A percentile compares a stretch with the other conserved stretches of the same genome.
phyloP scores from a whole-genome alignment of 345 rosid species.

The Erysimum cheiranthoides region DNA sequence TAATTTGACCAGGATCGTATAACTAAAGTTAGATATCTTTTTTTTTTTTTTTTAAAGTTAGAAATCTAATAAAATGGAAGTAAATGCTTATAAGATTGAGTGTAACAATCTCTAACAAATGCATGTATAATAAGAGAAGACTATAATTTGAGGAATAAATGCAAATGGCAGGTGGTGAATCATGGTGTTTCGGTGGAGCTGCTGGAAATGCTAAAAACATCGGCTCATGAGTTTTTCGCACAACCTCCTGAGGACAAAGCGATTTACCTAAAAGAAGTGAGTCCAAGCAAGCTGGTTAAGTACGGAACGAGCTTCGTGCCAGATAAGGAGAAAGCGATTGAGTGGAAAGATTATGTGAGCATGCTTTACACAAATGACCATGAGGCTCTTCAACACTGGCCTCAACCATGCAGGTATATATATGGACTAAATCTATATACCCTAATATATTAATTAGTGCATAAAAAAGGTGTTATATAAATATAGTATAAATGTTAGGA shows the following conservation, averaged over 20 bases:
- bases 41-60: too few species aligned
- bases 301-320: slow-evolving; percentile 66
- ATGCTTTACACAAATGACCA: slow-evolving; percentile 57
- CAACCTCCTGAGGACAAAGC: slow-evolving; percentile 54
- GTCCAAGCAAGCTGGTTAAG: slow-evolving; percentile 59
- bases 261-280: slow-evolving; percentile 49
- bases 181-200: slow-evolving; percentile 59
- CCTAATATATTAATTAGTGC: too few species aligned
- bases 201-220: slow-evolving; percentile 50
- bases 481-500: not conserved
- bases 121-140: not conserved
- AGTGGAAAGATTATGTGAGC: slow-evolving; percentile 71
- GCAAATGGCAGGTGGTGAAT: slow-evolving; percentile 60
- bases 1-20: not conserved
- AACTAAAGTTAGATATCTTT: not conserved
- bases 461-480: too few species aligned
- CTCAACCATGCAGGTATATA: slow-evolving; percentile 53
- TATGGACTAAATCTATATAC: not conserved
- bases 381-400: slow-evolving; percentile 65
- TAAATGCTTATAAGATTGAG: not conserved
- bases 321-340: slow-evolving; percentile 62
- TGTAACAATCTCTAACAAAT: not conserved
- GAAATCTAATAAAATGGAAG: not conserved
- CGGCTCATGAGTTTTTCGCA: slow-evolving; percentile 57
- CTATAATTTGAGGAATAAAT: too few species aligned